These are phyloP conservation scores for Phellopilus nigrolimitatus DNA, from an alignment of 1,284 basidiomycete species.

Conservation along the genomic window DNA sequence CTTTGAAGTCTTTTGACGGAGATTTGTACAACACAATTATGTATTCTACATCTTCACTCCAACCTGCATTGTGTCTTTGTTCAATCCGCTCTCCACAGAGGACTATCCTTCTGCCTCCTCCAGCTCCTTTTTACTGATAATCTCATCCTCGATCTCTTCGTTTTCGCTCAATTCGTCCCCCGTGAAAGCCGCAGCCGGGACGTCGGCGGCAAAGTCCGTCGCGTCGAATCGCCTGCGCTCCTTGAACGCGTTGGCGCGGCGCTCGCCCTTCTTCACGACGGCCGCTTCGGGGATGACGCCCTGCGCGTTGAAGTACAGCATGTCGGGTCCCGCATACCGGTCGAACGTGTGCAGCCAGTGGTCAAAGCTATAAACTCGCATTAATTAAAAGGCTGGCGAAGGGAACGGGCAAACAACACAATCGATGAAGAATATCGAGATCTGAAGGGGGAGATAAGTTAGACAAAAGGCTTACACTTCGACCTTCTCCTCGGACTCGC, in stretches of 20 bases:
- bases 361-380: slow-evolving; percentile 59
- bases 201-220: slow-evolving; percentile 44
- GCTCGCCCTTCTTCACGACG: slow-evolving; percentile 56
- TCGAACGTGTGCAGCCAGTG: slow-evolving; percentile 71
- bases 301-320: slow-evolving; percentile 64
- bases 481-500: slow-evolving; percentile 74
- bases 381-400: neutral
- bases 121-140: slow-evolving; percentile 48
- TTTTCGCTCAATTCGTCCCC: slow-evolving; percentile 42
- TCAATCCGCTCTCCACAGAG: neutral
- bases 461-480: slow-evolving; percentile 54
- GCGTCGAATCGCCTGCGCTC: slow-evolving; percentile 63
- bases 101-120: slow-evolving; percentile 67
- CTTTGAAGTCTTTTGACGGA: no score
- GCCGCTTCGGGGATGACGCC: slow-evolving; percentile 67
- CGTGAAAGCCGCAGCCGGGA: slow-evolving; percentile 30
- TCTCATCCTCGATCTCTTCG: slow-evolving; percentile 48
- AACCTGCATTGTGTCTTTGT: slow-evolving; percentile 3
- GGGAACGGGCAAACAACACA: neutral
- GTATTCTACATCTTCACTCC: neutral
- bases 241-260: slow-evolving; percentile 57
- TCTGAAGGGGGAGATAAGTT: neutral
- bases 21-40: slow-evolving; percentile 1
- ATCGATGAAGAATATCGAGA: neutral
- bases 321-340: slow-evolving; percentile 62